Base-by-base conservation (phyloP, 495 filamentous ascomycete species). In the Daldinia grandis region DNA sequence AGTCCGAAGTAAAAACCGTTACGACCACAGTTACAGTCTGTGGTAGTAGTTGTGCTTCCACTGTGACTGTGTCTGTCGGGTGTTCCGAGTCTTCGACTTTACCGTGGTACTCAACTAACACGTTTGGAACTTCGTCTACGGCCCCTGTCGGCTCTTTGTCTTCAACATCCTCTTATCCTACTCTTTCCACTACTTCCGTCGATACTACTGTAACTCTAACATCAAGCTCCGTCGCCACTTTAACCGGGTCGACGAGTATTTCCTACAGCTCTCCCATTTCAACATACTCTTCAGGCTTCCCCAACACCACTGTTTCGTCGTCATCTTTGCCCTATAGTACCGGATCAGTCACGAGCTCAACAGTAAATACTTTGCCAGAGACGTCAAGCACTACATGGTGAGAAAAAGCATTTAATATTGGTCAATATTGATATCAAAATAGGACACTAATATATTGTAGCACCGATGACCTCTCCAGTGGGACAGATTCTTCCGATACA, bases 1-100 rank as follows among this genome's bases (percentile, higher is more conserved):
- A 71, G 54, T 58, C 56, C 1, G 54, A 72, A 49, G 44, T 49
- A 15, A 44, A 25, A 15, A 77, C 75, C 7, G 75, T 76, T 38
- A 76, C 73, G 6, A 53, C 62, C 1, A 75, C 69, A 2, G 73
- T 77, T 3, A 77, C 75, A 25, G 67, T 63, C 35, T 77, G 72
- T 30, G 75, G 60, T n/a, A 12, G n/a, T 25, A 65, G 24, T 21
- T 77, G 73, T 53, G 73, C 70, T 28, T 64, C 73, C 19, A 77
- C 71, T 9, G 70, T 72, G 8, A 77, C 75, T n/a, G 71, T 77
- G 6, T 66, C 30, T 58, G 42, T 57, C n/a, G 68, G 37, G 21
- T 77, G 75, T 33, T 66, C 70, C 42, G 40, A 65, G 40, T 54
- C 51, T 27, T 62, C 65, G 1, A 28, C 37, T 4, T 65, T 66